Base-by-base conservation (phyloP, 2,329 filamentous ascomycete genomes). In the Xylariales sp. region DNA sequence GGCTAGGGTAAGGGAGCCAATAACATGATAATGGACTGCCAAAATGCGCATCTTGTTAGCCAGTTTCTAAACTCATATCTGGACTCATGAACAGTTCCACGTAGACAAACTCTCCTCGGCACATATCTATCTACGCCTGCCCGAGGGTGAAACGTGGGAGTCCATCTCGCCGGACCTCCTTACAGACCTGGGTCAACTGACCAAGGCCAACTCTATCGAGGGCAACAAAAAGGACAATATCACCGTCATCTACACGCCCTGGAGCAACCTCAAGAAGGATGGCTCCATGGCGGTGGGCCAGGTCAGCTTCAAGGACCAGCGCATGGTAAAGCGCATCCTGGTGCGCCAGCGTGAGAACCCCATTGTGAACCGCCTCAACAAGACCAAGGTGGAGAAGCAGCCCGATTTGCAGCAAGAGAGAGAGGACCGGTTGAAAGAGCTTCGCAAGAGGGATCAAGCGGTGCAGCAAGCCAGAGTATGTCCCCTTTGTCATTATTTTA, bases 211-310 rank as follows among this genome's bases (percentile, higher is more conserved):
- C 67, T 96, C 89, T 41, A 98, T 98, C 53, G 93, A 98, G 70
- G 93, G 93, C 47, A 98, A 98, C 71, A 98, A 98, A 66, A 97
- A 96, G 63, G 91, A 97, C 63, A 97, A 97, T 64, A 72, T 98
- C 54, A 95, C 89, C 13, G 64, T 98, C 56, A 94, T 98, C 56
- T 98, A 98, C 68, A 98, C 93, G 5, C 93, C 93, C 6, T 97
- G 93, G 89, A 85, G 87, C 30, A 98, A 98, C 61, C 76, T 98
- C 23, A 85, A 88, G 60, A 98, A 98, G 60, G 88, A 94, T 56
- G 91, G 90, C 20, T 88, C 84, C 60, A 98, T 98, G 93, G 90
- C 88, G 14, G 83, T 84, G 4, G 93, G 93, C 16, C 93, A 98
- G 60, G 93, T 98, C 37, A 84, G 86, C 46, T 98, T 97, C 70